Evolutionary conservation across 1,284 basidiomycete species (phyloP), one percentile per base, ranked within the genome.

Genomic region (Ganoderma lucidum): DNA sequence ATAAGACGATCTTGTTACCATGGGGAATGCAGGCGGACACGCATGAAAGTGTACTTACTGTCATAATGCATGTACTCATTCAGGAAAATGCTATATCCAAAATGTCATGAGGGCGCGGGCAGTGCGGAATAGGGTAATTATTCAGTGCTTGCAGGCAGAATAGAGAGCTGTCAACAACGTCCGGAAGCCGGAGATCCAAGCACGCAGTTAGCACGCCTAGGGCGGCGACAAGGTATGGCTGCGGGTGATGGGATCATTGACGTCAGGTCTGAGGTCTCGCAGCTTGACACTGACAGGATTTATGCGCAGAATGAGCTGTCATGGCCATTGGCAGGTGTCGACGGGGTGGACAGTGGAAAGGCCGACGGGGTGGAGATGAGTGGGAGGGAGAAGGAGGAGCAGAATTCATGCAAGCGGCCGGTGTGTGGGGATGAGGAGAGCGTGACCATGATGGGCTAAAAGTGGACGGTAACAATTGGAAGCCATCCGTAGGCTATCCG

Each of bases 381-480:
- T 32, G 60, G 62, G 63, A 66, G 59, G 65, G 62, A 45, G 61
- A 71, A 42, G 41, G 51, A 39, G 44, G 55, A 41, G 32, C 65
- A 53, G 56, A 41, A 61, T 45, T 45, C 62, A 62, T 28, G 48
- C 48, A 51, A 19, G 45, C 45, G n/a, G 45, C 45, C 19, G 44
- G 15, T 8, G 35, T 48, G 45, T 9, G 48, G 48, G 48, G 48
- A 51, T 10, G 48, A 23, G 30, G 61, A 56, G 12, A 45, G 23
- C 23, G 60, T 32, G 28, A 17, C 48, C 62, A 41, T 67, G 70
- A 68, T 48, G 62, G n/a, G 19, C 70, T 70, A 56, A 68, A 71
- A 63, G 32, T 37, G 72, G 72, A 42, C 32, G 32, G 56, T 45
- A 73, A 73, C 72, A 73, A 73, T 73, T 70, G 69, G 68, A 66